A percentile compares a stretch with the other conserved stretches of the same genome.
Conservation (phyloP, 768 basidiomycete genomes). For the Mrakia blollopis region DNA sequence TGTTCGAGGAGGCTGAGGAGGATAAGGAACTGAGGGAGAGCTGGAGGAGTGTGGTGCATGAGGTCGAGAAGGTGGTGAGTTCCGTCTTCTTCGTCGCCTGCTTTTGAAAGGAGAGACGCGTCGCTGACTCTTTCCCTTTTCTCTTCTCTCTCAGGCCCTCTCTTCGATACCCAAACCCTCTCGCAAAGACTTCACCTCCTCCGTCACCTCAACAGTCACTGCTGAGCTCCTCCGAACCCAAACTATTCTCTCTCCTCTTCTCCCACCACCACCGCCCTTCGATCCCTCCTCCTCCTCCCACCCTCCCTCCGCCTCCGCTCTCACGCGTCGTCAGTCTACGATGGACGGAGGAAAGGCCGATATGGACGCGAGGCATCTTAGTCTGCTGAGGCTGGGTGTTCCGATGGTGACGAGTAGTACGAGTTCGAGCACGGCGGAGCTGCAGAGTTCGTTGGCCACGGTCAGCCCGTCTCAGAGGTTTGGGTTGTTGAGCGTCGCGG, state of each 20-base stretch:
- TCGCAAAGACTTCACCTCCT: not conserved
- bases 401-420: not conserved
- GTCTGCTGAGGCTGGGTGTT: not conserved
- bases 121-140: not conserved
- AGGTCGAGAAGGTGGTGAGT: constrained; percentile 4
- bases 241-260: constrained; percentile 15
- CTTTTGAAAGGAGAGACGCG: not conserved
- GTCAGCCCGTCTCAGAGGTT: constrained; percentile 6
- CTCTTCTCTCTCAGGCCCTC: not conserved
- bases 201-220: not conserved
- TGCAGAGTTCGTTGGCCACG: not conserved
- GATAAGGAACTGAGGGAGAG: not conserved
- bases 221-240: constrained; percentile 9
- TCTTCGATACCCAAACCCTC: not conserved
- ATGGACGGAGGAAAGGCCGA: not conserved
- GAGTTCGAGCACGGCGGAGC: not conserved
- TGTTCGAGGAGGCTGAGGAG: not conserved
- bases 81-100: no score
- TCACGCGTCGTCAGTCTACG: not conserved
- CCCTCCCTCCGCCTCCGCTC: not conserved
- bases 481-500: constrained; percentile 2
- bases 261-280: not conserved
- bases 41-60: not conserved
- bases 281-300: not conserved
- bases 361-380: not conserved